Evolutionary conservation across 2,329 filamentous ascomycete genomes (phyloP).

Genomic region (Triangularia setosa): DNA sequence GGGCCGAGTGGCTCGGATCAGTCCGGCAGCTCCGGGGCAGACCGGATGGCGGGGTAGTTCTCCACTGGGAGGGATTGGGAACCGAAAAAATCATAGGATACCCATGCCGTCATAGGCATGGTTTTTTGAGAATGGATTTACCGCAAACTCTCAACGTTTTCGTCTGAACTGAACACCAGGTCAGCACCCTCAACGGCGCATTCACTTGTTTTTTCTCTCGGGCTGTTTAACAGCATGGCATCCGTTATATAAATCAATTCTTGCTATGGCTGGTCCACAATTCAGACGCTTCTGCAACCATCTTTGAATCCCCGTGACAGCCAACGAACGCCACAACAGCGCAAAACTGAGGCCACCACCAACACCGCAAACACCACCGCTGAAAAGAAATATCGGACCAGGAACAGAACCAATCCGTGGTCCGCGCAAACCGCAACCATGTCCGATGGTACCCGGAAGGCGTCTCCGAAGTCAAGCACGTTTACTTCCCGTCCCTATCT

Average conservation of each 20-base stretch:
- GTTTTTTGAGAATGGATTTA: neutral
- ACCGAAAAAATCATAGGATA: slow-evolving; percentile 10
- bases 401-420: neutral
- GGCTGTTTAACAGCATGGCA: neutral
- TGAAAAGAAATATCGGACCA: neutral
- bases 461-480: slow-evolving; percentile 34
- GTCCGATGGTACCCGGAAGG: slow-evolving; percentile 33
- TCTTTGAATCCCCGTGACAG: neutral
- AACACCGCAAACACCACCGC: neutral
- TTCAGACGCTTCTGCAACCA: neutral
- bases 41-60: neutral
- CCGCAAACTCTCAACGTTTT: neutral
- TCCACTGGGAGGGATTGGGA: neutral
- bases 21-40: slow-evolving; percentile 12
- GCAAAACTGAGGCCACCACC: neutral
- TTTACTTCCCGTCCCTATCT: neutral
- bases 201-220: neutral
- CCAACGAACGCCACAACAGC: neutral
- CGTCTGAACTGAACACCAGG: neutral
- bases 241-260: neutral
- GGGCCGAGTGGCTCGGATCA: slow-evolving; percentile 15
- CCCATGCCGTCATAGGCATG: slow-evolving; percentile 21
- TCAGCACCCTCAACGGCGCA: slow-evolving; percentile 3
- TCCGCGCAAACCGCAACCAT: slow-evolving; percentile 23
- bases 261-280: neutral